A percentile compares a stretch with the other conserved stretches of the same genome.
Conservation (phyloP, 2,329 filamentous ascomycete species). For the Calonectria henricotiae region DNA sequence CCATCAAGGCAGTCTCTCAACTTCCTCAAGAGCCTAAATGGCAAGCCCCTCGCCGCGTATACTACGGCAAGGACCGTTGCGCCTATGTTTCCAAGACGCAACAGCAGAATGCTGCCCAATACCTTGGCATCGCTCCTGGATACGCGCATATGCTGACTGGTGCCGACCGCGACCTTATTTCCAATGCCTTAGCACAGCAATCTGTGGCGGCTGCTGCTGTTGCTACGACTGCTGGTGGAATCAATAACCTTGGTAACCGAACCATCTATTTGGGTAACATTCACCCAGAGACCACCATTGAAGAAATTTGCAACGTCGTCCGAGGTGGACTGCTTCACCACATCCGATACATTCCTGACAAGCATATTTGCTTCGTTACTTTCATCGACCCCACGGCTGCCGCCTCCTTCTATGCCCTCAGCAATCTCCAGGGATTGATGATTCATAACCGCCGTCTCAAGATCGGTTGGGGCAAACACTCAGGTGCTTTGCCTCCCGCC, state of each 20-base stretch:
- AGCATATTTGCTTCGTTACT: constrained; percentile 99
- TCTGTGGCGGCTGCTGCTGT: constrained; percentile 97
- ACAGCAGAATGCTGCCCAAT: constrained; percentile 98
- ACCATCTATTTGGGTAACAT: constrained; percentile 99
- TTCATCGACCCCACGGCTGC: constrained; percentile 99
- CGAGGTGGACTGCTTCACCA: constrained; percentile 96
- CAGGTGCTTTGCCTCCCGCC: constrained; percentile 93
- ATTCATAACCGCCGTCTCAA: constrained; percentile 98
- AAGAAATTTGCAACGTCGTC: constrained; percentile 99
- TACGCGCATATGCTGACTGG: constrained; percentile 97
- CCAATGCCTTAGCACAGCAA: constrained; percentile 95
- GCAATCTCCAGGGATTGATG: constrained; percentile 98
- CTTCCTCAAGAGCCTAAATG: constrained; percentile 97
- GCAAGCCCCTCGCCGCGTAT: constrained; percentile 95
- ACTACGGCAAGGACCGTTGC: constrained; percentile 98
- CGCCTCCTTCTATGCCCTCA: constrained; percentile 97
- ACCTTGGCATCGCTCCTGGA: constrained; percentile 95
- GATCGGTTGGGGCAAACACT: constrained; percentile 99
- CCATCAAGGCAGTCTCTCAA: constrained; percentile 97
- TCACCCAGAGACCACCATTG: constrained; percentile 97
- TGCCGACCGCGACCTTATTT: constrained; percentile 96
- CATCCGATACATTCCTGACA: constrained; percentile 99
- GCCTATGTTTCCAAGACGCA: constrained; percentile 99
- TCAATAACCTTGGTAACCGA: constrained; percentile 97
- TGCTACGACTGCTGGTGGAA: constrained; percentile 94